phyloP scores from a whole-genome alignment of 768 basidiomycete species.

The Cytidiella melzeri region DNA sequence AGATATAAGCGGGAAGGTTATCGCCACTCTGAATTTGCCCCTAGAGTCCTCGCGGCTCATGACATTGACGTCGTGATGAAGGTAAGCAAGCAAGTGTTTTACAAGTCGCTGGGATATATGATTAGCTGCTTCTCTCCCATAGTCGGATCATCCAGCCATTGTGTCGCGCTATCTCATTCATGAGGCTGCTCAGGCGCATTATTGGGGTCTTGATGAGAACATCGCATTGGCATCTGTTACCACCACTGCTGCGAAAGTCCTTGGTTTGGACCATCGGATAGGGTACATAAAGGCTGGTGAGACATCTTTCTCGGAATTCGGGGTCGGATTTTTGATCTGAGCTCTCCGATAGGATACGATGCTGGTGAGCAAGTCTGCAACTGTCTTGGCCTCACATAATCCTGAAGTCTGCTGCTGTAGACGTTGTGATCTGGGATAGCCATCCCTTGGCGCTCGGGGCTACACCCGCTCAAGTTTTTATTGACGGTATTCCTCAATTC shows the following conservation, averaged over 20 bases:
- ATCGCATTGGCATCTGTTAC: conserved; percentile 60
- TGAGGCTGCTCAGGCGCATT: conserved; percentile 67
- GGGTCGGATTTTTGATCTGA: not conserved
- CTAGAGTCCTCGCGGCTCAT: conserved; percentile 44
- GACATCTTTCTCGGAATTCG: not conserved
- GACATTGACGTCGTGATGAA: conserved; percentile 52
- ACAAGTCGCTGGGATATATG: not conserved
- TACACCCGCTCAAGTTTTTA: conserved; percentile 75
- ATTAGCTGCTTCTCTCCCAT: not conserved
- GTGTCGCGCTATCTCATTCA: conserved; percentile 62
- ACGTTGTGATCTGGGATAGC: conserved; percentile 61
- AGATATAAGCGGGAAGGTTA: conserved; percentile 58
- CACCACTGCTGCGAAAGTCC: conserved; percentile 52
- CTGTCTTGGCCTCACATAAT: too few relatives aligned
- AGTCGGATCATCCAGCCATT: conserved; percentile 51
- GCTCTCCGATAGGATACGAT: conserved; percentile 50
- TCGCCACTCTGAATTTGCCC: conserved; percentile 49
- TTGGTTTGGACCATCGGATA: conserved; percentile 65
- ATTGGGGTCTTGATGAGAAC: conserved; percentile 50
- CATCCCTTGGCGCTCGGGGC: conserved; percentile 78
- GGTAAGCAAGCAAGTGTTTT: conserved; percentile 22
- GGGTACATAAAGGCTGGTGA: conserved; percentile 61
- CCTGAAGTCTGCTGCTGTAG: too few relatives aligned
- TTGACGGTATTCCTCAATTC: conserved; percentile 76
- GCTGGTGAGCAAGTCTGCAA: conserved; percentile 36